Conservation (phyloP, 441 rosid genomes). For the Populus hybrid region DNA sequence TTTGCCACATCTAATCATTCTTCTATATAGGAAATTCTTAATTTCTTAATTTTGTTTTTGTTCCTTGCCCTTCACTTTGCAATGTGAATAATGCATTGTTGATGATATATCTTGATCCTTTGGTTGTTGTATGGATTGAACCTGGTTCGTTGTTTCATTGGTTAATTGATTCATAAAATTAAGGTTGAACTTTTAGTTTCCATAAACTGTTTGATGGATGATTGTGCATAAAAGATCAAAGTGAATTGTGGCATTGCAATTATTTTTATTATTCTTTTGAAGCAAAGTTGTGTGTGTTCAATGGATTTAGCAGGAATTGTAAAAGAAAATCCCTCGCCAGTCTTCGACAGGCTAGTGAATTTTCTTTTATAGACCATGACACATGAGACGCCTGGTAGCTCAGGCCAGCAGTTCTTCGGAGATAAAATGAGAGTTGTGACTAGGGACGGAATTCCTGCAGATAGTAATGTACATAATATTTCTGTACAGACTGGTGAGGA, state of each 20-base stretch:
- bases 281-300: background rate
- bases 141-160: background rate
- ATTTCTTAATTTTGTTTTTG: conserved; percentile 7
- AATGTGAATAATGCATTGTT: background rate
- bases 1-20: background rate
- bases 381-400: conserved; percentile 42
- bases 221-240: background rate
- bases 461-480: conserved; percentile 28
- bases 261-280: background rate
- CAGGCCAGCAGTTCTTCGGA: conserved; percentile 31
- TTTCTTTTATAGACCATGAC: conserved; percentile 38
- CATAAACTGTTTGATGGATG: background rate
- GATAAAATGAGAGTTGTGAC: conserved; percentile 25
- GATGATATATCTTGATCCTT: background rate
- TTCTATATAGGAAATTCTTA: background rate
- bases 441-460: conserved; percentile 19
- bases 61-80: background rate
- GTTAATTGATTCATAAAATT: background rate
- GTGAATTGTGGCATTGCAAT: background rate
- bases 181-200: background rate
- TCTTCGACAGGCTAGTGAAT: background rate
- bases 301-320: conserved; percentile 3
- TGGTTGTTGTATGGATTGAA: background rate
- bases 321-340: no score
- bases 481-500: conserved; percentile 87